Percentiles rank a stretch among this genome's conserved stretches.
Evolutionary conservation across 345 rosid species (phyloP).

Genomic region (Moringa oleifera): DNA sequence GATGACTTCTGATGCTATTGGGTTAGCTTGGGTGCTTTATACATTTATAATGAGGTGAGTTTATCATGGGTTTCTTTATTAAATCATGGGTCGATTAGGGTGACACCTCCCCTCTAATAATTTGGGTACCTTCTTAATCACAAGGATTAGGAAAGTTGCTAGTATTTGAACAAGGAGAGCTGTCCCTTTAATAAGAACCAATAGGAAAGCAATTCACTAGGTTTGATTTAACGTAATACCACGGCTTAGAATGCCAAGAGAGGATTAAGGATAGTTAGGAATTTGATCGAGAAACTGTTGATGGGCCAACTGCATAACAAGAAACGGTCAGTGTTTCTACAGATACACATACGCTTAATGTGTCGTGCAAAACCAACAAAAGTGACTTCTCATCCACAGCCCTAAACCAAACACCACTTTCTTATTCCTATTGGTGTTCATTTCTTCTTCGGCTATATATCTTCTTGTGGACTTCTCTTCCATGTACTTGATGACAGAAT

Average conservation of each 20-base stretch:
- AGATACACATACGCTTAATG: slow-evolving; percentile 18
- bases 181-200: slow-evolving; percentile 33
- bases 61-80: background rate
- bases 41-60: too few species aligned
- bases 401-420: slow-evolving; percentile 57
- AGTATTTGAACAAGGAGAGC: slow-evolving; percentile 37
- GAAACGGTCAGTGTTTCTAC: slow-evolving; percentile 35
- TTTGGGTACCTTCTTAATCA: slow-evolving; percentile 19
- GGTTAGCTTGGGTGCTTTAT: too few species aligned
- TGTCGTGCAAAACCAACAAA: slow-evolving; percentile 74
- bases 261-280: slow-evolving; percentile 6
- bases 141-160: slow-evolving; percentile 33
- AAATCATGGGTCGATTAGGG: too few species aligned
- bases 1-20: too few species aligned
- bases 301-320: slow-evolving; percentile 22
- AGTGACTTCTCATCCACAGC: slow-evolving; percentile 70
- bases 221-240: slow-evolving; percentile 46
- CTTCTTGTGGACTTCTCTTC: slow-evolving; percentile 28
- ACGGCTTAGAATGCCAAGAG: slow-evolving; percentile 20
- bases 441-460: slow-evolving; percentile 30
- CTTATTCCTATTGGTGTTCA: slow-evolving; percentile 20
- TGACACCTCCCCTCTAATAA: too few species aligned
- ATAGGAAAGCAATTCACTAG: slow-evolving; percentile 20
- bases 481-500: slow-evolving; percentile 23
- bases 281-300: slow-evolving; percentile 14